Percentiles rank a stretch among this genome's conserved stretches.
Conservation (phyloP, 306 rosid genomes). For the Luffa acutangula region DNA sequence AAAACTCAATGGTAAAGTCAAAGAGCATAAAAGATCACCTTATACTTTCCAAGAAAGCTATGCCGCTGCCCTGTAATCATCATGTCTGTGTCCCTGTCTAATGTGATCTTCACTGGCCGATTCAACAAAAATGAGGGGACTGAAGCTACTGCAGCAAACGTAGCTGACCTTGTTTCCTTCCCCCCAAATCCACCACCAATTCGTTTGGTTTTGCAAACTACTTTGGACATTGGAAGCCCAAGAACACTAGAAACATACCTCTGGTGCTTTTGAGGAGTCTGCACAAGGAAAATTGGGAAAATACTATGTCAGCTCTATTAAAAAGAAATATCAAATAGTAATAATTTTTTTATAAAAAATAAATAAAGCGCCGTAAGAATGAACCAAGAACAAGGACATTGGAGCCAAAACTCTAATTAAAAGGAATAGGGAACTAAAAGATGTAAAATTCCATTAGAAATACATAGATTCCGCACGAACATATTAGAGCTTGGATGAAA, state of each 20-base stretch:
- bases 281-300: conserved; percentile 18
- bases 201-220: conserved; percentile 91
- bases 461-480: neutral
- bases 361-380: neutral
- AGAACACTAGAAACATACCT: conserved; percentile 74
- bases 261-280: conserved; percentile 98
- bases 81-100: conserved; percentile 91
- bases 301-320: neutral
- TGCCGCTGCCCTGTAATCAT: conserved; percentile 89
- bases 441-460: neutral
- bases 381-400: neutral
- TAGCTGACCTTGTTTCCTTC: conserved; percentile 89
- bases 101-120: conserved; percentile 68
- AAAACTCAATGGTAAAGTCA: neutral
- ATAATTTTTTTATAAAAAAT: neutral
- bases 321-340: neutral
- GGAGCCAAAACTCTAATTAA: neutral
- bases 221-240: conserved; percentile 88
- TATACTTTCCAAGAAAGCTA: conserved; percentile 91
- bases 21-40: conserved; percentile 33
- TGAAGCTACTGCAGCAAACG: conserved; percentile 76
- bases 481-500: neutral
- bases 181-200: conserved; percentile 99
- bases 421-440: neutral
- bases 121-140: conserved; percentile 78